These are phyloP conservation scores for Prototheca stagnorum DNA, from an alignment of 163 green algal genomes.

Conservation along the genomic window DNA sequence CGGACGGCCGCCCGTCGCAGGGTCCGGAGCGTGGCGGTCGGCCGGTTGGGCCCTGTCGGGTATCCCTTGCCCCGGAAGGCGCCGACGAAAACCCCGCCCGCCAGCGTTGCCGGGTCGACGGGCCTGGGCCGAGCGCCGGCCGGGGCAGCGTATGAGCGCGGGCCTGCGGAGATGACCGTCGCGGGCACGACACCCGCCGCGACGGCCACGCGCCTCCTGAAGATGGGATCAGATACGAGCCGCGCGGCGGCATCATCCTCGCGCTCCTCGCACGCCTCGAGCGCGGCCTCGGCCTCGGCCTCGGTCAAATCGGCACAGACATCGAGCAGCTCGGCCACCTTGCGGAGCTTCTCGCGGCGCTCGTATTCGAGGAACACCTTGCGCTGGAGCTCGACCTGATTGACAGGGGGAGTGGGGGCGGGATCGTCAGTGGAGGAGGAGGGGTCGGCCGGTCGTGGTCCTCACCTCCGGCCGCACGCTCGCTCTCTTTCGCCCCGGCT, in stretches of 20 bases:
- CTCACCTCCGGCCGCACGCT: no score
- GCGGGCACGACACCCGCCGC: no score
- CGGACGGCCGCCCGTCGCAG: no score
- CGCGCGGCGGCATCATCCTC: conserved; percentile 48
- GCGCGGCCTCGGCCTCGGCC: conserved; percentile 34
- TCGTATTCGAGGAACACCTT: conserved; percentile 65
- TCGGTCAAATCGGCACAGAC: conserved; percentile 44
- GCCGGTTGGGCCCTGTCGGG: conserved; percentile 1
- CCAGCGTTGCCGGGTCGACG: conserved; percentile 15
- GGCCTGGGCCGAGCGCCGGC: conserved; percentile 19
- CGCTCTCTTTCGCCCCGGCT: no score
- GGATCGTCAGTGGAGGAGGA: no score
- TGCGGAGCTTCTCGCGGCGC: conserved; percentile 38
- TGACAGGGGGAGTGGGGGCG: no score
- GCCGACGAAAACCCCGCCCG: conserved; percentile 42
- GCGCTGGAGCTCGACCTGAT: conserved; percentile 51
- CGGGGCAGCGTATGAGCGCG: neutral
- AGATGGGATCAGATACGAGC: conserved; percentile 36
- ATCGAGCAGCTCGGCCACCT: conserved; percentile 49
- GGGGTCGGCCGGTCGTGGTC: no score
- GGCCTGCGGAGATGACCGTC: neutral
- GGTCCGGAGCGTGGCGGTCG: no score
- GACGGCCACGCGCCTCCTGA: conserved; percentile 27
- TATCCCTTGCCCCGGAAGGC: conserved; percentile 33
- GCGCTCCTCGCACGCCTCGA: no score